Conservation (phyloP, 2,329 filamentous ascomycete species). For the Zymoseptoria ardabiliae region DNA sequence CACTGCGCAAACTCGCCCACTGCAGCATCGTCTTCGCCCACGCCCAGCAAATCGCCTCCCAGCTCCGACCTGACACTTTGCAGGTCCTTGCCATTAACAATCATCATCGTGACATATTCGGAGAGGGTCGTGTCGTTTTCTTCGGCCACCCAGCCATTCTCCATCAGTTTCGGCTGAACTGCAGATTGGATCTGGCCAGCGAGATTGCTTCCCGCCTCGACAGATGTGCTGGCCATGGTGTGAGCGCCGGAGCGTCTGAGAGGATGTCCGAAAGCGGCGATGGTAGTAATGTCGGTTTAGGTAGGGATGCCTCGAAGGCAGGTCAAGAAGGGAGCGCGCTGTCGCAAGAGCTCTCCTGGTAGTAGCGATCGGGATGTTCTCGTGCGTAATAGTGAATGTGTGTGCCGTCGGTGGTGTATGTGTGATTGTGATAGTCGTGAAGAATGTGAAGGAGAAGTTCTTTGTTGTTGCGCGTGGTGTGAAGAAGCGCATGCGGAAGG, state of each 20-base stretch:
- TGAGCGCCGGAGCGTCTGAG: background rate
- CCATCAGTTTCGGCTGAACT: slow-evolving; percentile 84
- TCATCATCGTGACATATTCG: slow-evolving; percentile 96
- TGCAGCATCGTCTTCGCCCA: slow-evolving; percentile 74
- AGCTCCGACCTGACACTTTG: slow-evolving; percentile 84
- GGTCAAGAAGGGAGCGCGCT: background rate
- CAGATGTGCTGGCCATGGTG: slow-evolving; percentile 62
- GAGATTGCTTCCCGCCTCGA: slow-evolving; percentile 66
- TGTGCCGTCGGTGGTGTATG: background rate
- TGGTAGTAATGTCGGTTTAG: background rate
- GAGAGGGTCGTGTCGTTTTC: slow-evolving; percentile 76
- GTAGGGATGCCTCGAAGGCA: background rate
- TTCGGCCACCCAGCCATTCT: slow-evolving; percentile 83
- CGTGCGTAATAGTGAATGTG: background rate
- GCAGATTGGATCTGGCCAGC: slow-evolving; percentile 74
- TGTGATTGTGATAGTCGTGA: background rate
- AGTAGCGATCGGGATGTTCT: background rate
- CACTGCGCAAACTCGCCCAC: slow-evolving; percentile 80
- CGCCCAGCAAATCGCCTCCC: slow-evolving; percentile 74
- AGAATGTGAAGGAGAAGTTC: background rate
- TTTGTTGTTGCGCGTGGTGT: slow-evolving; percentile 1
- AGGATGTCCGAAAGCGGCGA: background rate
- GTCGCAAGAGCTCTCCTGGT: background rate
- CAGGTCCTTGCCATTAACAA: slow-evolving; percentile 89
- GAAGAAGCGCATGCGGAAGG: background rate